Evolutionary conservation across 257 asterid genomes (phyloP), one percentile per base, ranked within the genome.

Genomic region (Petrea volubilis): DNA sequence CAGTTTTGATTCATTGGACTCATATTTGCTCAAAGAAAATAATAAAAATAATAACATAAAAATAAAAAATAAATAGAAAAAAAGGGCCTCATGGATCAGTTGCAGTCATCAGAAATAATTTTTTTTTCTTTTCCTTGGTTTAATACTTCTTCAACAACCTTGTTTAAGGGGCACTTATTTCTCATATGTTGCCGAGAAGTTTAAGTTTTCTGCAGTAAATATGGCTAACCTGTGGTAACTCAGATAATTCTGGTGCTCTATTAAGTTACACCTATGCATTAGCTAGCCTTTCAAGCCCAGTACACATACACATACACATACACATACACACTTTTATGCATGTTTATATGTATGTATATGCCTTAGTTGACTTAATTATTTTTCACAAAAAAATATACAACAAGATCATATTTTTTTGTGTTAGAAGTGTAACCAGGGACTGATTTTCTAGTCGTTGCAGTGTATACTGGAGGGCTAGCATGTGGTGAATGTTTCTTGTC

Each of bases 121-220:
- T 38, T 7, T 38, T 38, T 20, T 21, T 1, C 25, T 29, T 38
- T 20, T 21, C 2, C 25, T 29, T 38, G 67, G 64, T 65, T 79
- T 70, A 64, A 75, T 71, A 78, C 75, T 12, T 33, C 55, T 52
- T 25, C 84, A 75, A 60, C 80, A 67, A 75, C 84, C 72, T 56
- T 25, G 21, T 64, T 31, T 57, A 23, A 43, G 25, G 18, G 11
- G 49, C 68, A 70, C 41, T 50, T 47, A 76, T 51, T 78, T 8
- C 43, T 38, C 43, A 9, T 13, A 36, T 53, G 23, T 55, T 36
- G 28, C 40, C 14, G 25, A 21, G 6, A 51, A 9, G 14, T 23
- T 8, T 6, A 20, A 20, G 31, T 51, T 9, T 31, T 21, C 58
- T 51, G 1, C 1, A 21, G 58, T 20, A 27, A 62, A 41, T 28